Evolutionary conservation across 768 basidiomycete species (phyloP).

Genomic region (Termitomyces bulborhizus): DNA sequence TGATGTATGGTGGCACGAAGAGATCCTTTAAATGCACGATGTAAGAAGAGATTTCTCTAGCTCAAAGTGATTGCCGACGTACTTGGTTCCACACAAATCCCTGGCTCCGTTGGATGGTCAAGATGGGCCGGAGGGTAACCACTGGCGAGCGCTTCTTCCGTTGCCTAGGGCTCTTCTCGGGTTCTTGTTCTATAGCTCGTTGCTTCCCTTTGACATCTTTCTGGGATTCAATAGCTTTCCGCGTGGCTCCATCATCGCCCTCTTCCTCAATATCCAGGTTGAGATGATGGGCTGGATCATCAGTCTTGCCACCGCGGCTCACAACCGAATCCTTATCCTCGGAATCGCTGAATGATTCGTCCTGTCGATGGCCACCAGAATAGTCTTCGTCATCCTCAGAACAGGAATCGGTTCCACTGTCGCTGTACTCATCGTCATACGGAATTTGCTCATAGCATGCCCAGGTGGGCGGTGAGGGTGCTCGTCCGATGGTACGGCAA

Average conservation of each 20-base stretch:
- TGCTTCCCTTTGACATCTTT: slow-evolving; percentile 78
- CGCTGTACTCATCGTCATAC: slow-evolving; percentile 56
- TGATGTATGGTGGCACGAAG: slow-evolving; percentile 85
- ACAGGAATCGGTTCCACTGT: slow-evolving; percentile 56
- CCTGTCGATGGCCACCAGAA: slow-evolving; percentile 16
- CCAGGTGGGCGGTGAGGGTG: slow-evolving; percentile 82
- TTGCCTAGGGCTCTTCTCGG: slow-evolving; percentile 41
- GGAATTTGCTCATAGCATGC: slow-evolving; percentile 90
- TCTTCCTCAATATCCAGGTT: slow-evolving; percentile 51
- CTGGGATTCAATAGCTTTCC: slow-evolving; percentile 34
- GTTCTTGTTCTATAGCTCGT: slow-evolving; percentile 65
- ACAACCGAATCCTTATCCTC: slow-evolving; percentile 29
- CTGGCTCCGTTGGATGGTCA: slow-evolving; percentile 83
- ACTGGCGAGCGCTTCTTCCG: slow-evolving; percentile 51
- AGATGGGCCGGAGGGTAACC: slow-evolving; percentile 69
- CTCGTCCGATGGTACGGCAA: slow-evolving; percentile 70
- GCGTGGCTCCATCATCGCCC: slow-evolving; percentile 28
- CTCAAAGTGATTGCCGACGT: slow-evolving; percentile 16
- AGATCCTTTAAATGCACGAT: slow-evolving; percentile 49
- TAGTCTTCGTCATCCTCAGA: slow-evolving; percentile 76
- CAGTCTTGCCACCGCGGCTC: slow-evolving; percentile 21
- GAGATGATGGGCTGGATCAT: slow-evolving; percentile 34
- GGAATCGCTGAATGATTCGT: slow-evolving; percentile 20
- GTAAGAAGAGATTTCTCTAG: slow-evolving; percentile 2
- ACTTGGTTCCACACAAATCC: slow-evolving; percentile 93